A percentile compares a stretch with the other conserved stretches of the same genome.
phyloP scores from a whole-genome alignment of 2,329 filamentous ascomycete species.

The Colletotrichum caudatum region DNA sequence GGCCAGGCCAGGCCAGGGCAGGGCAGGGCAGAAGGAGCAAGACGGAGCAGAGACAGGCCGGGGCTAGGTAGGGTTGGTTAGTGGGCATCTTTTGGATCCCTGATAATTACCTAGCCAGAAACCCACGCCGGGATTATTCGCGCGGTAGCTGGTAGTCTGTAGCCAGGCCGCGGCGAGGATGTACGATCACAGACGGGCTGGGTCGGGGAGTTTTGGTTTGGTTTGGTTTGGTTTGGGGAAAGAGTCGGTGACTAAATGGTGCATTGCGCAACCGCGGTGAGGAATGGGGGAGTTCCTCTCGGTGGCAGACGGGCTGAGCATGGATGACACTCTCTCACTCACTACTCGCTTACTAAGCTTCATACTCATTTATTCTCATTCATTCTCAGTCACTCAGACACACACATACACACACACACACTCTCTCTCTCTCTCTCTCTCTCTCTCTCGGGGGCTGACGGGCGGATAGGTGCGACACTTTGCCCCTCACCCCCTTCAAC shows the following conservation, averaged over 20 bases:
- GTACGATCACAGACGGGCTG: neutral
- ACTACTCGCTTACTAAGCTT: neutral
- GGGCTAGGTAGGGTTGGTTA: slow-evolving; percentile 7
- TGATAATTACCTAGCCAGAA: slow-evolving; percentile 33
- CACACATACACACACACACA: neutral
- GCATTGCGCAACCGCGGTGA: neutral
- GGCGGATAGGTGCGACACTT: neutral
- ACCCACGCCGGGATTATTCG: slow-evolving; percentile 15
- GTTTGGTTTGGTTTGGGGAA: too few relatives aligned
- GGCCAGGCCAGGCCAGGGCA: neutral
- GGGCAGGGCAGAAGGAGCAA: neutral
- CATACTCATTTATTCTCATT: neutral
- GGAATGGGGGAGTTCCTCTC: neutral
- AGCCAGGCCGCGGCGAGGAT: slow-evolving; percentile 5
- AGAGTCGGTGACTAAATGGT: neutral
- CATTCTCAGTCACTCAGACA: neutral
- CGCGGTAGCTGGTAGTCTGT: slow-evolving; percentile 15
- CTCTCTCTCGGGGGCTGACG: too few relatives aligned
- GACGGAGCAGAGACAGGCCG: slow-evolving; percentile 30
- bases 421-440: neutral
- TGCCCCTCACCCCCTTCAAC: slow-evolving; percentile 12
- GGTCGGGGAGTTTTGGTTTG: neutral
- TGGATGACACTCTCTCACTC: neutral
- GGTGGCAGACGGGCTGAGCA: neutral
- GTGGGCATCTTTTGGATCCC: slow-evolving; percentile 7